Percentiles rank a stretch among this genome's conserved stretches.
phyloP scores from a whole-genome alignment of 2,329 filamentous ascomycete species.

The Chaetomium globosum region DNA sequence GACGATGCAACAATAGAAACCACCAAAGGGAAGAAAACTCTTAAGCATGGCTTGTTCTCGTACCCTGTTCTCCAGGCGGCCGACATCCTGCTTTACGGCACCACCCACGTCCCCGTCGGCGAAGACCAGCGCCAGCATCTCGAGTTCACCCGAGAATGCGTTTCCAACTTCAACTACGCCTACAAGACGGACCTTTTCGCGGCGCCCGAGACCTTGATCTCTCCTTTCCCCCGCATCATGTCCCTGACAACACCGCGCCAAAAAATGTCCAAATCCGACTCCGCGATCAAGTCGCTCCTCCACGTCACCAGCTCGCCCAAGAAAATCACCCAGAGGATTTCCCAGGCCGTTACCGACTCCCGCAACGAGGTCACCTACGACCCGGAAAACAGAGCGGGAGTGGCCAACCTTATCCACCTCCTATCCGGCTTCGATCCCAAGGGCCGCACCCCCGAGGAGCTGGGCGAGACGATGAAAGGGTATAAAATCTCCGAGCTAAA shows the following conservation, averaged over 20 bases:
- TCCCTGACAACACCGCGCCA: conserved; percentile 73
- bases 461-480: conserved; percentile 49
- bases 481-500: conserved; percentile 27
- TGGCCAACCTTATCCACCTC: conserved; percentile 84
- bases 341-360: conserved; percentile 75
- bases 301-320: conserved; percentile 72
- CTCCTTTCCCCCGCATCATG: conserved; percentile 85
- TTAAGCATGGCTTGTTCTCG: conserved; percentile 90
- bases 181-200: conserved; percentile 65
- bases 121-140: conserved; percentile 93
- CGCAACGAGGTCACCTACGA: conserved; percentile 70
- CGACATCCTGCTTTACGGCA: conserved; percentile 86
- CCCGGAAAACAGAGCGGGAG: conserved; percentile 68
- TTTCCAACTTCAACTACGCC: conserved; percentile 79
- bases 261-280: conserved; percentile 95
- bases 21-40: conserved; percentile 56
- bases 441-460: conserved; percentile 45
- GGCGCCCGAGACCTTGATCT: conserved; percentile 70
- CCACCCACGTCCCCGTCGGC: conserved; percentile 95
- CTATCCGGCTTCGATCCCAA: conserved; percentile 66
- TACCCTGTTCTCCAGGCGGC: conserved; percentile 96
- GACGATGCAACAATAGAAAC: conserved; percentile 62
- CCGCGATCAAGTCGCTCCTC: conserved; percentile 73
- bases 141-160: conserved; percentile 86
- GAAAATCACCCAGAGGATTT: conserved; percentile 70